Evolutionary conservation across 345 rosid species (phyloP).

Genomic region (Corymbia maculata): DNA sequence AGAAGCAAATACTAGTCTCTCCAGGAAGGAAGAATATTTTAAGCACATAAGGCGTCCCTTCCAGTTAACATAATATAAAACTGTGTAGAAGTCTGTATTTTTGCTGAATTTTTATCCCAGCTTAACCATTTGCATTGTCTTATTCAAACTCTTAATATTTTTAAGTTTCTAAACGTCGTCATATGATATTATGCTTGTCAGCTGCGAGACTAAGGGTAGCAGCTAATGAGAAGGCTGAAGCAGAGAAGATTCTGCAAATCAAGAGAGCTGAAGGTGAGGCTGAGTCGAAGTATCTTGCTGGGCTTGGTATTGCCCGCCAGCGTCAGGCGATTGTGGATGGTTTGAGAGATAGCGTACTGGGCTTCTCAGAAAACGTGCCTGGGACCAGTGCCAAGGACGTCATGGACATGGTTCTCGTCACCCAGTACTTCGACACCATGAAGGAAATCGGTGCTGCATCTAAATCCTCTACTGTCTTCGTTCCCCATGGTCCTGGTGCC

Average conservation of each 20-base stretch:
- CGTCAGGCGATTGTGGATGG: constrained; percentile 20
- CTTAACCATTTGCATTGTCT: background rate
- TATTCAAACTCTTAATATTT: background rate
- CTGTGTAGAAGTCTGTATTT: background rate
- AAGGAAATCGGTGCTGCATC: constrained; percentile 15
- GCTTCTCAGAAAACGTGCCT: constrained; percentile 7
- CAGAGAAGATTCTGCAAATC: constrained; percentile 16
- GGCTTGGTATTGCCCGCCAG: constrained; percentile 18
- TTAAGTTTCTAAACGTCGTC: background rate
- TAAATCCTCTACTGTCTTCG: constrained; percentile 9
- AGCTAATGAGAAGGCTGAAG: constrained; percentile 18
- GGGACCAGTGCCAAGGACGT: constrained; percentile 17
- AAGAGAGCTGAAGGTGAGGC: constrained; percentile 23
- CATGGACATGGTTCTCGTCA: constrained; percentile 16
- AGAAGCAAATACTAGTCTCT: background rate
- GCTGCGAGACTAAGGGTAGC: constrained; percentile 19
- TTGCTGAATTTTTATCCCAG: background rate
- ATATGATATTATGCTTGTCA: background rate
- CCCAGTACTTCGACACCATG: constrained; percentile 16
- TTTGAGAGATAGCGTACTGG: constrained; percentile 17
- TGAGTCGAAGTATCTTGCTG: constrained; percentile 12
- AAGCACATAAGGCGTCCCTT: background rate
- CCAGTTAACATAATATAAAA: background rate
- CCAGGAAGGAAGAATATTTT: background rate
- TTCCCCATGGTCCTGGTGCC: constrained; percentile 17